Evolutionary conservation across 805 yeast species (phyloP).

Genomic region (Ogataea methylovora): DNA sequence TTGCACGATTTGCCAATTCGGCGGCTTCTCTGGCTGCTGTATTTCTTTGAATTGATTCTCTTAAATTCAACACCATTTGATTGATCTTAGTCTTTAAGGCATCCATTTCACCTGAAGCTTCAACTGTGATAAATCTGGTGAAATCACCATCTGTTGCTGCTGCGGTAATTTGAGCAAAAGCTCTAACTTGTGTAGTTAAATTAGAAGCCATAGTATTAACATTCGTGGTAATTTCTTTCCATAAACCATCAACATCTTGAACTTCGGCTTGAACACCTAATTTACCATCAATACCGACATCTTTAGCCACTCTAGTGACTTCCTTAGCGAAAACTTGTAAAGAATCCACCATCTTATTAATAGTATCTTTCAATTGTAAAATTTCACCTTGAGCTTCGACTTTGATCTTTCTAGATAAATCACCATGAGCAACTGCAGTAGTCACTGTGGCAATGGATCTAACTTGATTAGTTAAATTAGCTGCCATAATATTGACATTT

Average conservation of each 20-base stretch:
- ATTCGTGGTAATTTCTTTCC: constrained; percentile 88
- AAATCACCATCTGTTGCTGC: constrained; percentile 94
- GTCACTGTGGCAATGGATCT: constrained; percentile 86
- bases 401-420: constrained; percentile 74
- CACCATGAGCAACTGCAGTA: constrained; percentile 89
- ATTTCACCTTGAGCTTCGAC: constrained; percentile 91
- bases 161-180: constrained; percentile 88
- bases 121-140: constrained; percentile 84
- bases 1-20: constrained; percentile 81
- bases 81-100: constrained; percentile 57
- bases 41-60: constrained; percentile 86
- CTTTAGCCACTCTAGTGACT: constrained; percentile 84
- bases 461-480: constrained; percentile 80
- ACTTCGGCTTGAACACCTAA: constrained; percentile 91
- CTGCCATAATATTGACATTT: constrained; percentile 83
- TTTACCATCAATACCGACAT: constrained; percentile 90
- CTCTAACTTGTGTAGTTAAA: constrained; percentile 85
- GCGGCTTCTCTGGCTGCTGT: constrained; percentile 95
- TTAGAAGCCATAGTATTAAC: constrained; percentile 94
- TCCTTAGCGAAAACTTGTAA: constrained; percentile 82
- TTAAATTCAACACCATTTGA: constrained; percentile 78
- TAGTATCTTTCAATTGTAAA: constrained; percentile 75
- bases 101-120: constrained; percentile 88
- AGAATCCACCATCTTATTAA: constrained; percentile 90
- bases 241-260: constrained; percentile 81